A percentile compares a stretch with the other conserved stretches of the same genome.
phyloP scores from a whole-genome alignment of 306 rosid genomes.

The Vigna mungo region DNA sequence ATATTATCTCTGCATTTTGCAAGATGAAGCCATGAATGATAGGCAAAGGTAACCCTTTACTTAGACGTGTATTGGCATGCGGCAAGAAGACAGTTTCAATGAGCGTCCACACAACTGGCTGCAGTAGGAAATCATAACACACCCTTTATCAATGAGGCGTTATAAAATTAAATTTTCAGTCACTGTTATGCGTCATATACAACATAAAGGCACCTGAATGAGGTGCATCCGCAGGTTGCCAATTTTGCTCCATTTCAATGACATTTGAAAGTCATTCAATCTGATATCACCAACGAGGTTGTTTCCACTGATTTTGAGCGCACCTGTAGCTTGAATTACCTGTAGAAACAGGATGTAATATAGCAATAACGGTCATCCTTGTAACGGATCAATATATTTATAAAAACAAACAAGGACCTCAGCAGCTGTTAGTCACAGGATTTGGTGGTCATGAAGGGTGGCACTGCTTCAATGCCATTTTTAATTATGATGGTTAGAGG shows the following conservation, averaged over 20 bases:
- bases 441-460: not conserved
- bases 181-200: not conserved
- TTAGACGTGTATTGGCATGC: conserved; percentile 67
- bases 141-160: conserved; percentile 10
- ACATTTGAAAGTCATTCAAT: conserved; percentile 72
- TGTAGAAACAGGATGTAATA: conserved; percentile 44
- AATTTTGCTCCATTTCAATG: conserved; percentile 84
- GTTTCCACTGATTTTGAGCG: conserved; percentile 66
- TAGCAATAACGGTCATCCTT: conserved; percentile 15
- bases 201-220: conserved; percentile 66
- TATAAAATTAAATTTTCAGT: not conserved
- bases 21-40: conserved; percentile 76
- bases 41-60: conserved; percentile 82
- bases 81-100: conserved; percentile 81
- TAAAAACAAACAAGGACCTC: conserved; percentile 1
- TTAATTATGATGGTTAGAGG: not conserved
- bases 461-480: not conserved
- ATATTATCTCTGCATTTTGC: conserved; percentile 64
- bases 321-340: conserved; percentile 74
- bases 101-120: conserved; percentile 79
- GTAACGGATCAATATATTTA: conserved; percentile 8
- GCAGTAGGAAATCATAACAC: conserved; percentile 46
- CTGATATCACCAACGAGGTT: conserved; percentile 70
- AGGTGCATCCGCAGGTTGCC: conserved; percentile 80
- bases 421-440: not conserved